phyloP scores from a whole-genome alignment of 2,329 filamentous ascomycete genomes.

The Cordyceps tenuipes region DNA sequence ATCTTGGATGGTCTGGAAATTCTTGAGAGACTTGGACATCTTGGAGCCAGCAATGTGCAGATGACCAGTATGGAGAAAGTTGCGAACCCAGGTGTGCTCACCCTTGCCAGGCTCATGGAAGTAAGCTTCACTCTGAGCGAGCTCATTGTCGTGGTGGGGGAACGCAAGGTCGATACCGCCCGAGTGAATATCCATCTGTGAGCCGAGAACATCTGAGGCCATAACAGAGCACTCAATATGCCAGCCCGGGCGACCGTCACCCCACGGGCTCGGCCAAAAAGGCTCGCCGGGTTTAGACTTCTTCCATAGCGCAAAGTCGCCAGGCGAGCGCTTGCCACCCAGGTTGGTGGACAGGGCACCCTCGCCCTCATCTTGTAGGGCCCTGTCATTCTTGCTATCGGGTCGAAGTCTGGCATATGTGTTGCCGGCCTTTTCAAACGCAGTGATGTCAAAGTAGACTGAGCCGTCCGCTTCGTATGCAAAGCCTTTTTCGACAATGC shows the following conservation, averaged over 20 bases:
- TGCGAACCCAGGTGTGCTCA: slow-evolving; percentile 78
- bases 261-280: slow-evolving; percentile 83
- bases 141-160: slow-evolving; percentile 87
- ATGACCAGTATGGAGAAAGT: slow-evolving; percentile 94
- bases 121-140: slow-evolving; percentile 86
- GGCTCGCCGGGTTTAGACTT: slow-evolving; percentile 86
- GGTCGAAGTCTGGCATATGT: slow-evolving; percentile 79
- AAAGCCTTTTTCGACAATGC: slow-evolving; percentile 76
- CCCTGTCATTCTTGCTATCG: slow-evolving; percentile 75
- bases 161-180: slow-evolving; percentile 88
- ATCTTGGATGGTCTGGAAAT: slow-evolving; percentile 88
- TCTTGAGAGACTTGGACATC: slow-evolving; percentile 94
- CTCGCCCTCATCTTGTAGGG: slow-evolving; percentile 80
- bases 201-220: slow-evolving; percentile 81
- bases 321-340: slow-evolving; percentile 61
- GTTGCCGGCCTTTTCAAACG: slow-evolving; percentile 79
- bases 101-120: slow-evolving; percentile 47
- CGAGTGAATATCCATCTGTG: slow-evolving; percentile 84
- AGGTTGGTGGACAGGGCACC: slow-evolving; percentile 62
- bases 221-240: slow-evolving; percentile 97
- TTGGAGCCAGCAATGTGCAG: slow-evolving; percentile 78
- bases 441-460: slow-evolving; percentile 86
- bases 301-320: slow-evolving; percentile 94
- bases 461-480: slow-evolving; percentile 77
- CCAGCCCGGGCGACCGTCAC: slow-evolving; percentile 82